These are phyloP conservation scores for Yamadazyma buinensis DNA, from an alignment of 1,139 yeast species.

Conservation along the genomic window DNA sequence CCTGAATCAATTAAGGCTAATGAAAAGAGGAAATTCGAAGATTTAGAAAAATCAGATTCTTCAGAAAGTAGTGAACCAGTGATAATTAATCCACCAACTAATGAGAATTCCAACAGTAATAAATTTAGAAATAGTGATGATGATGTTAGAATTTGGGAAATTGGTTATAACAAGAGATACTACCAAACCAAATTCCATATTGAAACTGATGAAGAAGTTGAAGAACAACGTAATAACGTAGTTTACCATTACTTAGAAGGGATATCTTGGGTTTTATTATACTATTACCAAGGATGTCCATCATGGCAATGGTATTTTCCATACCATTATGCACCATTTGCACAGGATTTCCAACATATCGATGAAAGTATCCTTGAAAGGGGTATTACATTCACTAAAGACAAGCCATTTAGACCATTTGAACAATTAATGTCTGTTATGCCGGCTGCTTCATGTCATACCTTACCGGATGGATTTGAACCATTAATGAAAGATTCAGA, in stretches of 20 bases:
- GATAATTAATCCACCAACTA: slow-evolving; percentile 14
- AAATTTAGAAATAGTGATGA: slow-evolving; percentile 37
- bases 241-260: slow-evolving; percentile 85
- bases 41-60: slow-evolving; percentile 3
- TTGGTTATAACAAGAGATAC: slow-evolving; percentile 83
- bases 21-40: slow-evolving; percentile 16
- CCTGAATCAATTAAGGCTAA: slow-evolving; percentile 40
- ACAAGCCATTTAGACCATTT: slow-evolving; percentile 85
- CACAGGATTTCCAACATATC: slow-evolving; percentile 72
- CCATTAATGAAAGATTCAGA: slow-evolving; percentile 76
- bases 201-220: slow-evolving; percentile 51
- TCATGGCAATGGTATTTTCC: slow-evolving; percentile 99
- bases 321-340: slow-evolving; percentile 97
- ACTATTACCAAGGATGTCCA: slow-evolving; percentile 96
- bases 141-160: slow-evolving; percentile 71
- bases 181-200: slow-evolving; percentile 73
- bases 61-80: slow-evolving; percentile 24
- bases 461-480: slow-evolving; percentile 79
- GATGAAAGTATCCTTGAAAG: slow-evolving; percentile 43
- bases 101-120: slow-evolving; percentile 11
- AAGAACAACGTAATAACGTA: slow-evolving; percentile 53
- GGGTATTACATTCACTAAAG: slow-evolving; percentile 60
- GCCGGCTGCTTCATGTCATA: slow-evolving; percentile 96
- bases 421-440: slow-evolving; percentile 97
- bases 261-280: slow-evolving; percentile 87